Percentiles rank a stretch among this genome's conserved stretches.
Conservation (phyloP, 169 alveolate species). For the Cryptosporidium ryanae region DNA sequence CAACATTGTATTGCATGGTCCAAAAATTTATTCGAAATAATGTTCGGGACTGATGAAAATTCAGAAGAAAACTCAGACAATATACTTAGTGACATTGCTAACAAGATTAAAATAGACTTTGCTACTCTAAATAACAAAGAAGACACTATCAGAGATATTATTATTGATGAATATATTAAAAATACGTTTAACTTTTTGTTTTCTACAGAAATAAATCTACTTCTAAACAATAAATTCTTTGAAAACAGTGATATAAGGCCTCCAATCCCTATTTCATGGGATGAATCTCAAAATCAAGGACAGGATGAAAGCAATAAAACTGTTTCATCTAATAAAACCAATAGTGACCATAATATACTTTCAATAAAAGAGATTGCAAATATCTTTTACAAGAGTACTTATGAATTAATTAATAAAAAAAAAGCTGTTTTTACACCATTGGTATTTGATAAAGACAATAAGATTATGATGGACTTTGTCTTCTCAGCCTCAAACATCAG, state of each 20-base stretch:
- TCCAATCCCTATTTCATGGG: constrained; percentile 56
- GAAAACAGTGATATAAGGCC: constrained; percentile 12
- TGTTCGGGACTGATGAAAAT: constrained; percentile 80
- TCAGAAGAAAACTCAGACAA: constrained; percentile 77
- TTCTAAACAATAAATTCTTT: constrained; percentile 3
- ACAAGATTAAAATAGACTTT: constrained; percentile 52
- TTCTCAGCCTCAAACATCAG: constrained; percentile 92
- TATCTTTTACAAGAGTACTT: constrained; percentile 63
- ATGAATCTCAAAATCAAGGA: background rate
- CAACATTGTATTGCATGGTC: constrained; percentile 99
- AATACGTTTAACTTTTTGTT: constrained; percentile 41
- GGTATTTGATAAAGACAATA: constrained; percentile 93
- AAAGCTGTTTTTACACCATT: background rate
- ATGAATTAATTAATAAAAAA: constrained; percentile 17
- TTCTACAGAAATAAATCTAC: constrained; percentile 1
- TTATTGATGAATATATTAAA: constrained; percentile 47
- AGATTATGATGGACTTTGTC: constrained; percentile 89
- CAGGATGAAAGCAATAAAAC: background rate
- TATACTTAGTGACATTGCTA: constrained; percentile 77
- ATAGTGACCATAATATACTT: constrained; percentile 40
- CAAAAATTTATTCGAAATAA: constrained; percentile 88
- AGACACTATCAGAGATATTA: constrained; percentile 58
- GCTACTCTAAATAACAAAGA: constrained; percentile 55
- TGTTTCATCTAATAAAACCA: background rate
- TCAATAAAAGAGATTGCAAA: constrained; percentile 41